phyloP scores from a whole-genome alignment of 2,329 filamentous ascomycete genomes.

The Cyclaneusma minus region DNA sequence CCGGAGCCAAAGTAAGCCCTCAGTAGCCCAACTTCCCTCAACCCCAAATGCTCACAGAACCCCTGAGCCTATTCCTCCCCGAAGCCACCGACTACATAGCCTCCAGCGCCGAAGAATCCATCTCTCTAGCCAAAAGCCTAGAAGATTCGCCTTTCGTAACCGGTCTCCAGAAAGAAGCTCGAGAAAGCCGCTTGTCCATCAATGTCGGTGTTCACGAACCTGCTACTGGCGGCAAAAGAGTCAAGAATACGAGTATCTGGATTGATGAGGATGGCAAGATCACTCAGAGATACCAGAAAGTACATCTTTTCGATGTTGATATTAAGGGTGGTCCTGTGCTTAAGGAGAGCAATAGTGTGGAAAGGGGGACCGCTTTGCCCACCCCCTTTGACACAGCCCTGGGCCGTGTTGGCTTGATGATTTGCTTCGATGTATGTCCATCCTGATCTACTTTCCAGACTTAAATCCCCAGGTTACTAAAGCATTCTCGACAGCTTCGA shows the following conservation, averaged over 20 bases:
- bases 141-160: conserved; percentile 56
- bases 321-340: conserved; percentile 39
- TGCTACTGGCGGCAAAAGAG: conserved; percentile 27
- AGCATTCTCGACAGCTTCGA: conserved; percentile 33
- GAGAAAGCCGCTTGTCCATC: conserved; percentile 48
- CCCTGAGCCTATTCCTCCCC: conserved; percentile 69
- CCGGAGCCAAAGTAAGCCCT: conserved; percentile 56
- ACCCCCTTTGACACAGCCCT: conserved; percentile 58
- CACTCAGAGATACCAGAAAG: conserved; percentile 61
- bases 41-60: conserved; percentile 3
- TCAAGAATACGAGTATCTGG: conserved; percentile 53
- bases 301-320: conserved; percentile 74
- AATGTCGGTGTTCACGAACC: conserved; percentile 83
- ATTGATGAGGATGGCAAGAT: conserved; percentile 46
- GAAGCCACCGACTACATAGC: conserved; percentile 85
- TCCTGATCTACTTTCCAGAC: neutral
- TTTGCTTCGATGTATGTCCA: conserved; percentile 67
- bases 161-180: conserved; percentile 57
- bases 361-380: conserved; percentile 47
- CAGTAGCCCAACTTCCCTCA: conserved; percentile 3
- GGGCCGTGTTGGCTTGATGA: conserved; percentile 62
- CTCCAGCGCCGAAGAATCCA: conserved; percentile 46
- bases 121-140: conserved; percentile 55
- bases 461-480: neutral
- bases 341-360: conserved; percentile 50